phyloP scores from a whole-genome alignment of 805 yeast genomes.

The Schwanniomyces occidentalis region DNA sequence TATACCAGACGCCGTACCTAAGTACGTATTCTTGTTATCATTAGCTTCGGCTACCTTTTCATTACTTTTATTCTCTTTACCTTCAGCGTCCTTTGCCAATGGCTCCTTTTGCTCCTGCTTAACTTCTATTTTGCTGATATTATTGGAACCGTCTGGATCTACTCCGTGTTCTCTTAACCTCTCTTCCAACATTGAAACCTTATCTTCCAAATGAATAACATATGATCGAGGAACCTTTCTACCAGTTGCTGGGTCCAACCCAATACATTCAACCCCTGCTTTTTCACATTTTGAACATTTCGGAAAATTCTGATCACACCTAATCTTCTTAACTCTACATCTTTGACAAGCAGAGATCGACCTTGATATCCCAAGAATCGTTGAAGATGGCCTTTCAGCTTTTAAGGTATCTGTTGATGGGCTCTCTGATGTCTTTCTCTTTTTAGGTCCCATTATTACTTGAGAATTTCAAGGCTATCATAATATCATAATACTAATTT shows the following conservation, averaged over 20 bases:
- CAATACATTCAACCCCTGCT: slow-evolving; percentile 74
- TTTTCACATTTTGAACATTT: slow-evolving; percentile 61
- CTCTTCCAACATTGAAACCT: slow-evolving; percentile 56
- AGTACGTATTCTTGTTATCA: not conserved
- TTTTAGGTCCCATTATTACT: slow-evolving; percentile 7
- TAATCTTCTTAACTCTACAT: slow-evolving; percentile 67
- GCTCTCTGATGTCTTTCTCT: slow-evolving; percentile 5
- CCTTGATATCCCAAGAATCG: slow-evolving; percentile 49
- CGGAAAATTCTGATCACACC: slow-evolving; percentile 70
- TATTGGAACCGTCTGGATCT: slow-evolving; percentile 1
- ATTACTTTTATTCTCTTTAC: not conserved
- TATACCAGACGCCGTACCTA: slow-evolving; percentile 26
- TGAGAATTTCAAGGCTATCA: too few species aligned
- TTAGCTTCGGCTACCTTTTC: not conserved
- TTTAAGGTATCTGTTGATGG: slow-evolving; percentile 1
- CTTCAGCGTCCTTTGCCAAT: not conserved
- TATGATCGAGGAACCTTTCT: slow-evolving; percentile 82
- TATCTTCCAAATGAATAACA: slow-evolving; percentile 68
- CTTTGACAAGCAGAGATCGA: slow-evolving; percentile 84
- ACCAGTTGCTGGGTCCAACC: slow-evolving; percentile 86
- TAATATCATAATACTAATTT: too few species aligned
- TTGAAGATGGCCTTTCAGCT: slow-evolving; percentile 4
- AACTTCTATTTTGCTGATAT: not conserved
- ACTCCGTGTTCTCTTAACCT: slow-evolving; percentile 46
- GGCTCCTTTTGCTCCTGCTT: not conserved